Evolutionary conservation across 2,329 filamentous ascomycete species (phyloP).

Genomic region (Neopestalotiopsis rosae): DNA sequence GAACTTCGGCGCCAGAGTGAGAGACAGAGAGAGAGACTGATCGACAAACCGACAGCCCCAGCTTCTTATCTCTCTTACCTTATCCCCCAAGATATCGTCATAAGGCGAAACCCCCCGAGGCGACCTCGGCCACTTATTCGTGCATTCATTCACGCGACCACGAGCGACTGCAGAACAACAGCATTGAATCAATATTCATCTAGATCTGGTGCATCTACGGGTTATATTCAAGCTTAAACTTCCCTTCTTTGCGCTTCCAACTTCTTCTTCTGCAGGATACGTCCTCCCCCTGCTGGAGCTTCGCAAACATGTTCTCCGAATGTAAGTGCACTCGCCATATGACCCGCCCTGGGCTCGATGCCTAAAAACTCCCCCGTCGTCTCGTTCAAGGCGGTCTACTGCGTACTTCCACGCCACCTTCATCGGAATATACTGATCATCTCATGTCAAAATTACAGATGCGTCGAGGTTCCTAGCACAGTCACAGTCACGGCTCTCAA

Average conservation of each 20-base stretch:
- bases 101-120: slow-evolving; percentile 2
- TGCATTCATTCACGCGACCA: neutral
- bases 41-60: neutral
- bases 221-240: neutral
- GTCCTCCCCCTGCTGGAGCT: slow-evolving; percentile 32
- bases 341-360: slow-evolving; percentile 2
- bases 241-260: neutral
- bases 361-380: neutral
- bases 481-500: slow-evolving; percentile 88
- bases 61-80: neutral
- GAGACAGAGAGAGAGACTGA: neutral
- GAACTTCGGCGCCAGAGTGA: neutral
- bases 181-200: neutral
- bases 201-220: slow-evolving; percentile 3
- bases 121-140: slow-evolving; percentile 6
- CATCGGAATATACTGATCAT: neutral
- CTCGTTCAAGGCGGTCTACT: neutral
- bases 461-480: slow-evolving; percentile 95
- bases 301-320: slow-evolving; percentile 77
- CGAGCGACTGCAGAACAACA: neutral
- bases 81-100: slow-evolving; percentile 14
- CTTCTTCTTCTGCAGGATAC: slow-evolving; percentile 31
- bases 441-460: slow-evolving; percentile 53
- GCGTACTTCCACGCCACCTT: slow-evolving; percentile 1
- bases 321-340: slow-evolving; percentile 66